Base-by-base conservation (phyloP, 2,329 filamentous ascomycete species). In the Aspergillus ibericus region DNA sequence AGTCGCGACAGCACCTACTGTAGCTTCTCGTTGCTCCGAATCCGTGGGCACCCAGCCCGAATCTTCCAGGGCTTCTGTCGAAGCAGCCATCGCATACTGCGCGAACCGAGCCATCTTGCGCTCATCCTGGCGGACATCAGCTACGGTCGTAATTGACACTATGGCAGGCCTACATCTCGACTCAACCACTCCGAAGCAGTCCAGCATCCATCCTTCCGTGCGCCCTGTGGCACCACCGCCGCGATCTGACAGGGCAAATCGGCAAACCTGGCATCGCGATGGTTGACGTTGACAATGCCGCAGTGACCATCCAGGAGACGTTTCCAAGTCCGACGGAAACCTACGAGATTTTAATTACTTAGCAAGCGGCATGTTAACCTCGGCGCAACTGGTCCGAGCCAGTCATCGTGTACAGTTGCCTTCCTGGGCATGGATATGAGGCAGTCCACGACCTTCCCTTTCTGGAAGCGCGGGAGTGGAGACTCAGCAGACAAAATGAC, bases 91-190 rank as follows among this genome's bases (percentile, higher is more conserved):
- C 13, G 93, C 93, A 78, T 96, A 98, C 74, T 98, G 93, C 4
- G 92, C 85, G 72, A 98, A 98, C 22, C 81, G 83, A n/a, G 95
- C 92, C 87, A 96, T 96, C 70, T 91, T 89, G 4, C 92, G 85
- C 68, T 84, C 80, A 62, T 88, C 85, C 84, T 86, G 32, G 27
- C 18, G 12, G 40, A 15, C 16, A 54, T 59, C 18, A 63, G 51
- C 12, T 25, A 44, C 13, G 16, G 3, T 4, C 36, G 27, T 44
- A 16, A 32, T 1, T 4, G 35, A 34, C 7, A 16, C 48, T 44
- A 38, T 25, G 27, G 61, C 4, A 61, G 22, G 64, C 71, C 47
- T 66, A 79, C 78, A 67, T 76, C 75, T 60, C 71, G 68, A 61
- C 66, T 75, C 64, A 81, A 56, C 77, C 78, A 80, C 54, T 81